Conservation (phyloP, 2,329 filamentous ascomycete genomes). For the Exophiala oligosperma region DNA sequence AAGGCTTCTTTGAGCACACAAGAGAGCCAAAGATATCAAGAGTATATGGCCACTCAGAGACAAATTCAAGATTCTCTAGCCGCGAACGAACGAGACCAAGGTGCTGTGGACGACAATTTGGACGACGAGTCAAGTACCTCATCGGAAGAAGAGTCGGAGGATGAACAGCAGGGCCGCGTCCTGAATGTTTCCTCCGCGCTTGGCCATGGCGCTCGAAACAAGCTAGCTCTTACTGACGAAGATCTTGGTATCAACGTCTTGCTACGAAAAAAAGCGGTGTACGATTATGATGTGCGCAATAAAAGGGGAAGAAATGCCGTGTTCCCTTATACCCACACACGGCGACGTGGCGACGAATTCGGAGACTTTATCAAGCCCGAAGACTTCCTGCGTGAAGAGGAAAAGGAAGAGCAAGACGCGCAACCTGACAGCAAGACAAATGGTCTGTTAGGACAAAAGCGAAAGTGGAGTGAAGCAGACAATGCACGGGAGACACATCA, state of each 20-base stretch:
- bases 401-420: slow-evolving; percentile 74
- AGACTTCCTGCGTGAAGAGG: slow-evolving; percentile 89
- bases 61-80: slow-evolving; percentile 83
- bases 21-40: slow-evolving; percentile 81
- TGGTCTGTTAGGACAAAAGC: slow-evolving; percentile 80
- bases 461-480: slow-evolving; percentile 80
- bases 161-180: slow-evolving; percentile 86
- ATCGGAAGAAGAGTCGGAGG: slow-evolving; percentile 84
- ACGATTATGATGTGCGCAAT: slow-evolving; percentile 87
- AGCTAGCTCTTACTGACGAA: slow-evolving; percentile 81
- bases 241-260: slow-evolving; percentile 91
- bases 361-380: slow-evolving; percentile 92
- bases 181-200: slow-evolving; percentile 85
- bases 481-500: slow-evolving; percentile 40
- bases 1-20: slow-evolving; percentile 69
- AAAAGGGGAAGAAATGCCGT: slow-evolving; percentile 91
- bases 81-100: slow-evolving; percentile 53
- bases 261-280: slow-evolving; percentile 82
- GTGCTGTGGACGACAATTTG: slow-evolving; percentile 66
- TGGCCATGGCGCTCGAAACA: slow-evolving; percentile 79
- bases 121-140: slow-evolving; percentile 85
- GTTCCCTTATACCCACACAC: slow-evolving; percentile 81
- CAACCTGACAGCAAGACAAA: slow-evolving; percentile 53
- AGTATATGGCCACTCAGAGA: slow-evolving; percentile 84
- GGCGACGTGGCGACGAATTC: slow-evolving; percentile 83